Base-by-base conservation (phyloP, 257 asterid genomes). In the Ballota nigra region DNA sequence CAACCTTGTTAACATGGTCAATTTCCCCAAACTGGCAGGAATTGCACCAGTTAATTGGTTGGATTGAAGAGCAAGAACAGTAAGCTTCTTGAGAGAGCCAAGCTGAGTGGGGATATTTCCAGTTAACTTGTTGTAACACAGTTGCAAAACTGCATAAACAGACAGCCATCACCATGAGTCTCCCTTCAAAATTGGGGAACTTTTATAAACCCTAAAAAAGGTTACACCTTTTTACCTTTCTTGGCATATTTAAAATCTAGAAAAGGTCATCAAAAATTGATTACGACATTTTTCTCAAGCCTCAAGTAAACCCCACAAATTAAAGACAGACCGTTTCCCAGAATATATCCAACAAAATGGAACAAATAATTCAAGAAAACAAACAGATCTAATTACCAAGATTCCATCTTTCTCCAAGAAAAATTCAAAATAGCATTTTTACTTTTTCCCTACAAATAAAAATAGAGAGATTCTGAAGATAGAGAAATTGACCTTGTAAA, bases 21-120 rank as follows among this genome's bases (percentile, higher is more conserved):
- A 80, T 28, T 74, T 80, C 20, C 97, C 99, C 40, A 95, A 82
- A 68, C 86, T 86, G 22, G 99, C 97, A 34, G 98, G 99, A 77
- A 94, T 94, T 24, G 99, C 98, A 65, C 97, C 98, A 31, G 71
- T 82, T 80, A 95, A 80, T 74, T 81, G 85, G 82, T 91, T 95
- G 80, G 85, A 84, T 70, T 95, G 99, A 47, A 95, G 87, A 58
- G 98, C 96, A 71, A 92, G 89, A 77, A 91, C 99, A 79, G 51
- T 84, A 59, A 92, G 96, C 34, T 86, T 88, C 86, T 81, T 86
- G 31, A 88, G 61, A 49, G 81, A 77, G 52, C 95, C 93, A 73
- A 91, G 79, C 81, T 86, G 86, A 80, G 88, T 79, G 3, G 99
- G 99, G 53, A 95, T 84, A 68, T 81, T 81, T 72, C 98, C 98